Evolutionary conservation across 345 rosid species (phyloP), one percentile per base, ranked within the genome.

Genomic region (Eutrema japonicum): DNA sequence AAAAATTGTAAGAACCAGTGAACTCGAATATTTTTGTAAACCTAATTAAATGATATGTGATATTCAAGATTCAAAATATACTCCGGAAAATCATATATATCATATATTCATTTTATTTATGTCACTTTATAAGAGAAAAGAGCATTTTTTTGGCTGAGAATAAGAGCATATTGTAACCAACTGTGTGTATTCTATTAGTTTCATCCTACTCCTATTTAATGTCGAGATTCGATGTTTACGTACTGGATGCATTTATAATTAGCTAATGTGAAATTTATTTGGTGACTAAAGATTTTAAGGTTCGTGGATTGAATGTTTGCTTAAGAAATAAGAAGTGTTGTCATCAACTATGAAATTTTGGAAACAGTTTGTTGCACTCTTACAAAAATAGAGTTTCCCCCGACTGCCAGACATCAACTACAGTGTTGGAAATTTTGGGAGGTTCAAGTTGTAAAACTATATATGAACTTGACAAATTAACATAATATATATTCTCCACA

Each of bases 351-450:
- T 29, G 2, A 54, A 13, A n/a, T 14, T 48, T 32, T 38, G 37
- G 27, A 55, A 55, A 16, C 48, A 41, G 22, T 16, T 37, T 29
- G 48, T 18, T 36, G 57, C 57, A 36, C 38, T 57, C 10, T 22
- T 18, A 2, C 27, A 48, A 16, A 8, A 16, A 16, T 14, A 70
- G 13, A 47, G 11, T 59, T 48, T 71, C 32, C 55, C 55, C 64
- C 56, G 66, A 18, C 22, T 18, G 22, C 22, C 22, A 1, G 22
- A 37, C 66, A 73, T 55, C 58, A 60, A 70, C 18, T 13, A 33
- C 14, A 55, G 49, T 73, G 57, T 56, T 42, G 7, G 64, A 43
- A 36, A 13, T 10, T 64, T n/a, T 72, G 55, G 43, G 54, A 54
- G 48, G 38, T 43, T 43, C 13, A 26, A 22, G 52, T 4, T 62